Evolutionary conservation across 2,329 filamentous ascomycete species (phyloP).

Genomic region (Metarhizium brunneum): DNA sequence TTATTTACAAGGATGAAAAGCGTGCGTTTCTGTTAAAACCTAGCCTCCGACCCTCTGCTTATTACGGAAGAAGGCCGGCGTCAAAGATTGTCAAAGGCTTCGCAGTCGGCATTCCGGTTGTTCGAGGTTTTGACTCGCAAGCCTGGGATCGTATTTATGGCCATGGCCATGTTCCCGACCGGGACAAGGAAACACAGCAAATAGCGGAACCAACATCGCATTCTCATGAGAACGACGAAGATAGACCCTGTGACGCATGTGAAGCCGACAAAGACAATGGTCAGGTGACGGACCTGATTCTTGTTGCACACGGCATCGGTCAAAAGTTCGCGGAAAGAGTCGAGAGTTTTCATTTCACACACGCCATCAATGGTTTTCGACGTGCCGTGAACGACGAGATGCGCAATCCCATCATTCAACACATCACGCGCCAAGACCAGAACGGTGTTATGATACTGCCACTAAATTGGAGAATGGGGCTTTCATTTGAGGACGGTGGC

Average conservation of each 20-base stretch:
- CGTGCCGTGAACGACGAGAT: slow-evolving; percentile 81
- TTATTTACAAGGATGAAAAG: slow-evolving; percentile 67
- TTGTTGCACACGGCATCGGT: slow-evolving; percentile 92
- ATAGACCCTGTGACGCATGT: slow-evolving; percentile 44
- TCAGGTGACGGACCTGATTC: slow-evolving; percentile 74
- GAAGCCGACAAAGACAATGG: slow-evolving; percentile 52
- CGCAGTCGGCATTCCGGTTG: slow-evolving; percentile 76
- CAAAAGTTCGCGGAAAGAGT: slow-evolving; percentile 93
- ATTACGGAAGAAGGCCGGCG: slow-evolving; percentile 74
- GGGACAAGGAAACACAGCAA: neutral
- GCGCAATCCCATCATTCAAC: slow-evolving; percentile 62
- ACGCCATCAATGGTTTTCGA: slow-evolving; percentile 86
- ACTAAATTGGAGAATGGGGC: slow-evolving; percentile 82
- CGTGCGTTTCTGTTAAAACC: slow-evolving; percentile 82
- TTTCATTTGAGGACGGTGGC: slow-evolving; percentile 78
- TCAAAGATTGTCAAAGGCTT: slow-evolving; percentile 76
- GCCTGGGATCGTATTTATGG: slow-evolving; percentile 66
- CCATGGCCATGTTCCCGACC: neutral
- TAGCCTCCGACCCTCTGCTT: slow-evolving; percentile 72
- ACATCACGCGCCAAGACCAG: slow-evolving; percentile 64
- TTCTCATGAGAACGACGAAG: slow-evolving; percentile 20
- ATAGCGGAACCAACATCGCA: neutral
- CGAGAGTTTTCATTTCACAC: slow-evolving; percentile 95
- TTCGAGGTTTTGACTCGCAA: slow-evolving; percentile 75
- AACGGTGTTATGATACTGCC: slow-evolving; percentile 91